Conservation (phyloP, 164 flowering plant species). For the Vitis rotundifolia region DNA sequence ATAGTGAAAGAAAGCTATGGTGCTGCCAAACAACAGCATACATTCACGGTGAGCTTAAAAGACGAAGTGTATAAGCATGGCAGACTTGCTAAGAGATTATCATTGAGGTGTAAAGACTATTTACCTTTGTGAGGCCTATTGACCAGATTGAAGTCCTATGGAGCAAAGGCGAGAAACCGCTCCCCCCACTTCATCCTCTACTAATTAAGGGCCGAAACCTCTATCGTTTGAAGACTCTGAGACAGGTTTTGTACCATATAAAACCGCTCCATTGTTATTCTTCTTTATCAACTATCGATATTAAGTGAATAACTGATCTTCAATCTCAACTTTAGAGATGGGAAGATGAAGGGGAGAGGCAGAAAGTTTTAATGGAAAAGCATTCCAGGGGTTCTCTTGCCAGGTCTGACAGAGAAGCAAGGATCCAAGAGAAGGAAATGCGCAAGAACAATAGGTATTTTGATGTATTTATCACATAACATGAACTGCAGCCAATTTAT, state of each 20-base stretch:
- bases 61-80: not conserved
- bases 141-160: conserved; percentile 79
- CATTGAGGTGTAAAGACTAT: not conserved
- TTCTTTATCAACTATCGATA: not conserved
- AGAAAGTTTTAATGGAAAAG: conserved; percentile 60
- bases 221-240: conserved; percentile 63
- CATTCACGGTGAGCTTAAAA: conserved; percentile 61
- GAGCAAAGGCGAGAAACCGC: conserved; percentile 77
- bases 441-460: conserved; percentile 34
- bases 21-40: conserved; percentile 88
- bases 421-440: conserved; percentile 52
- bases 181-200: conserved; percentile 78
- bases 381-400: conserved; percentile 74
- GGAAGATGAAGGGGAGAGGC: conserved; percentile 74
- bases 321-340: conserved; percentile 46
- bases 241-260: conserved; percentile 52
- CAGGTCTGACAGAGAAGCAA: conserved; percentile 54
- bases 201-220: conserved; percentile 89
- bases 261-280: not conserved
- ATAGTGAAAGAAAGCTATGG: conserved; percentile 95
- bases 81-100: not conserved
- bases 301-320: conserved; percentile 8
- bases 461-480: not conserved
- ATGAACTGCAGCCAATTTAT: not conserved
- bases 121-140: conserved; percentile 6